Base-by-base conservation (phyloP, 148 eudicot species). In the Pharnaceum exiguum region DNA sequence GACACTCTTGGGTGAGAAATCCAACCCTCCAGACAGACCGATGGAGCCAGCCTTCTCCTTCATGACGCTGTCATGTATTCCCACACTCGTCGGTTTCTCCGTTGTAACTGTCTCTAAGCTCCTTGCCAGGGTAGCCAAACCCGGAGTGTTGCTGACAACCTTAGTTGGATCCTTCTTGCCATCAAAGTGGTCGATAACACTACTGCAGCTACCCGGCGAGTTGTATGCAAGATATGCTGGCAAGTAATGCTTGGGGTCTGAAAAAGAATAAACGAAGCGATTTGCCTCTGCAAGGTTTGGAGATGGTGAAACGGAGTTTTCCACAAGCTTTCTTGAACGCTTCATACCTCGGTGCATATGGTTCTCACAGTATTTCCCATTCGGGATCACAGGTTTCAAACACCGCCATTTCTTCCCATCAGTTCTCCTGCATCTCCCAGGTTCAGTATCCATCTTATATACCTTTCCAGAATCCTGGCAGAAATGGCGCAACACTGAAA, bases 261-360 rank as follows among this genome's bases (percentile, higher is more conserved):
- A 19, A 10, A 12, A 33, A 31, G 32, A 27, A 46, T 49, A 28
- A 11, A 38, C 19, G 27, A 22, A 45, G 6, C 2, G 42, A 27
- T 47, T 40, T 9, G 33, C 12, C 22, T 52, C 53, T 19, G 29
- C 32, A 10, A 49, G 46, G 18, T 29, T 22, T 2, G 13, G 16
- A 57, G 44, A 11, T 49, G 59, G 17, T 23, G 21, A 16, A 23
- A 45, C 38, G 45, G 67, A 50, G 44, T 66, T 61, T 83, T 81
- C 90, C 95, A 84, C 95, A 30, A 51, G 88, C 83, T 84, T 84
- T 87, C 90, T 87, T 87, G 95, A 87, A 87, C 90, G 81, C 0
- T 67, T 57, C 46, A 75, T 58, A 15, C 91, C 91, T 43, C 91
- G 70, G 36, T 81, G 79, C 82, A 85, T 77, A 50, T 85, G 91